Evolutionary conservation across 1,284 basidiomycete genomes (phyloP).

Genomic region (Cutaneotrichosporon sp.): DNA sequence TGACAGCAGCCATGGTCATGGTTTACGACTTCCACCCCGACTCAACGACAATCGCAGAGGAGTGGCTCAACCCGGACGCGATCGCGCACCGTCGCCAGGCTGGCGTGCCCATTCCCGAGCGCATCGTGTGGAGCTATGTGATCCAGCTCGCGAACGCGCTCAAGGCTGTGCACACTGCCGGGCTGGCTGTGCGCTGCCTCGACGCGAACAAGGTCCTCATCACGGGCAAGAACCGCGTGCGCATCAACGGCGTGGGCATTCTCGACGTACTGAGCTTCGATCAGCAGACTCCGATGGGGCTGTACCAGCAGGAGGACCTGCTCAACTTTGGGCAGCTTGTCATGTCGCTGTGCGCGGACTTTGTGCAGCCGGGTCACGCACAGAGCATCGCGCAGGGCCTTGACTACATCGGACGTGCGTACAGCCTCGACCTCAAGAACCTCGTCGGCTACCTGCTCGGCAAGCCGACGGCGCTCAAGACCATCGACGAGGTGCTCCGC

Average conservation of each 20-base stretch:
- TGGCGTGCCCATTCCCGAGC: constrained; percentile 65
- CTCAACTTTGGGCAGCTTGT: constrained; percentile 82
- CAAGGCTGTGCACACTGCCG: constrained; percentile 78
- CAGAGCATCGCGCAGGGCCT: constrained; percentile 67
- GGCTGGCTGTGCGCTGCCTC: constrained; percentile 78
- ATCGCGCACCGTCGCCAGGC: constrained; percentile 29
- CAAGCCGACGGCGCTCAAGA: constrained; percentile 67
- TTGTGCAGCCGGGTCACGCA: constrained; percentile 37
- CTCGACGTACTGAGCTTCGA: constrained; percentile 82
- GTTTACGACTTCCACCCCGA: constrained; percentile 90
- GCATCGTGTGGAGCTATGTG: constrained; percentile 91
- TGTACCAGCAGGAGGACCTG: constrained; percentile 78
- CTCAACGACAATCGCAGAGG: constrained; percentile 78
- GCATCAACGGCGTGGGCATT: constrained; percentile 78
- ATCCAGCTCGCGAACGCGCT: constrained; percentile 87
- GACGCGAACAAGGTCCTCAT: constrained; percentile 87
- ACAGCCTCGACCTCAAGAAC: constrained; percentile 79
- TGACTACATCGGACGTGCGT: constrained; percentile 72
- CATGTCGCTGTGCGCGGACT: constrained; percentile 65
- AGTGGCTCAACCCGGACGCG: constrained; percentile 58
- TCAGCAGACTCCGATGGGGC: constrained; percentile 62
- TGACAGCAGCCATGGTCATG: constrained; percentile 75
- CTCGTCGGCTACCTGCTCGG: constrained; percentile 75
- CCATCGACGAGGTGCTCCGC: constrained; percentile 74
- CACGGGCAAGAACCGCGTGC: constrained; percentile 84